These are phyloP conservation scores for Chloromonas sp. DNA, from an alignment of 163 green algal genomes.

Conservation along the genomic window DNA sequence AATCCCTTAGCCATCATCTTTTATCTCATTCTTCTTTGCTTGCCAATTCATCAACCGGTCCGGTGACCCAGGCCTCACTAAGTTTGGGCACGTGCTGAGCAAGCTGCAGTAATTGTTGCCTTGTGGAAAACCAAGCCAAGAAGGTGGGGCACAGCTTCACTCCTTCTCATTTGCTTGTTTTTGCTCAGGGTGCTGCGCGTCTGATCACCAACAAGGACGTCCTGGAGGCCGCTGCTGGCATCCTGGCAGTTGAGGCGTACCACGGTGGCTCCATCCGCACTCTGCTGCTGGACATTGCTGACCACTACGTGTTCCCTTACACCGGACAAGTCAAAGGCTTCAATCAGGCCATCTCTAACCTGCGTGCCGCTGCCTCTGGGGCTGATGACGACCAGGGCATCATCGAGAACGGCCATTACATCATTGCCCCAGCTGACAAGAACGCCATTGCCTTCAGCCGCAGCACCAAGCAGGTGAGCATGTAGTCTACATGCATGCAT, in stretches of 20 bases:
- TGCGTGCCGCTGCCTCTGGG: conserved; percentile 31
- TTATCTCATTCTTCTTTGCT: too few relatives aligned
- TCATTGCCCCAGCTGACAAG: conserved; percentile 9
- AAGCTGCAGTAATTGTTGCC: too few relatives aligned
- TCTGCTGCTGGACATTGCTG: conserved; percentile 21
- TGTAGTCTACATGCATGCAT: too few relatives aligned
- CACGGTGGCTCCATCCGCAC: conserved; percentile 46
- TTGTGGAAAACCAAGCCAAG: too few relatives aligned
- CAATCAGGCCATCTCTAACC: conserved; percentile 31
- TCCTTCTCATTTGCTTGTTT: too few relatives aligned
- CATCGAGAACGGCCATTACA: neutral
- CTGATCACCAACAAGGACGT: conserved; percentile 19
- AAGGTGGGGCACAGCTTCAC: too few relatives aligned
- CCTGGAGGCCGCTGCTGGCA: conserved; percentile 29
- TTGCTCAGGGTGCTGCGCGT: conserved; percentile 15
- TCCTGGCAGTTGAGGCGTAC: conserved; percentile 51
- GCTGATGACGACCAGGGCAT: conserved; percentile 25
- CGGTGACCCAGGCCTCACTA: too few relatives aligned
- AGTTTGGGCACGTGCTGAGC: too few relatives aligned
- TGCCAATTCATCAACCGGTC: too few relatives aligned
- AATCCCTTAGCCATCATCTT: too few relatives aligned
- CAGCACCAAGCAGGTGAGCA: neutral
- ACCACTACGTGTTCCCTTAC: conserved; percentile 27
- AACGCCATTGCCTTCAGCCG: conserved; percentile 4
- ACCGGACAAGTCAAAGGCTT: conserved; percentile 17